Base-by-base conservation (phyloP, 768 basidiomycete genomes). In the Lactarius tabidus region DNA sequence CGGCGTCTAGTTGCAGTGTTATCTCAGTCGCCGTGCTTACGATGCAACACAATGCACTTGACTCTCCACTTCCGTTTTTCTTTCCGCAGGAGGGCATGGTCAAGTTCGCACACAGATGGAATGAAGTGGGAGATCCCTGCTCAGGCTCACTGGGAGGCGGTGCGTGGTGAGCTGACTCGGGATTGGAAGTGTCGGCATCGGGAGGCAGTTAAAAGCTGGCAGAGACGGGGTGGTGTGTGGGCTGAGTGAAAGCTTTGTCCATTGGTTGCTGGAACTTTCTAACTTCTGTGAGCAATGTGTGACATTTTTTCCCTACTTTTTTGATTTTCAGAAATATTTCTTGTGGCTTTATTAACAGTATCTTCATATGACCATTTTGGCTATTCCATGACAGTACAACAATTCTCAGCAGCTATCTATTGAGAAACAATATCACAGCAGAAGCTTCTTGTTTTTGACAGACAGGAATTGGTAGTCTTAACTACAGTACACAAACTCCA, bases 141-240 rank as follows among this genome's bases (percentile, higher is more conserved):
- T 36, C 79, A 82, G 56, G 79, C 79, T 67, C 75, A 79, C 59
- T 93, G 92, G 90, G 91, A 93, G 70, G 82, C 78, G 23, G 76
- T 79, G 54, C 88, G 86, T 70, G 80, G 79, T 0, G 83, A 85
- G 60, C 74, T 93, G 74, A 93, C 91, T 59, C 79, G 75, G 66
- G 88, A 84, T 57, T 93, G 91, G 91, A 91, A 90, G 77, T 84
- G 84, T 71, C 75, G 89, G 55, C 85, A 85, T 75, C 82, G 86
- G 64, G 91, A 93, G 71, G 91, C 90, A 17, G 82, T 84, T 57
- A 91, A 91, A 75, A 78, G 83, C 28, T 81, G 80, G 68, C 76
- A 82, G 68, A 77, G 87, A 65, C 81, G 83, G 69, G 81, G 77
- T 28, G 82, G 79, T 6, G 81, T 76, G 12, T 79, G 73, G 57